Base-by-base conservation (phyloP, 495 filamentous ascomycete genomes). In the Aspergillus mulundensis region DNA sequence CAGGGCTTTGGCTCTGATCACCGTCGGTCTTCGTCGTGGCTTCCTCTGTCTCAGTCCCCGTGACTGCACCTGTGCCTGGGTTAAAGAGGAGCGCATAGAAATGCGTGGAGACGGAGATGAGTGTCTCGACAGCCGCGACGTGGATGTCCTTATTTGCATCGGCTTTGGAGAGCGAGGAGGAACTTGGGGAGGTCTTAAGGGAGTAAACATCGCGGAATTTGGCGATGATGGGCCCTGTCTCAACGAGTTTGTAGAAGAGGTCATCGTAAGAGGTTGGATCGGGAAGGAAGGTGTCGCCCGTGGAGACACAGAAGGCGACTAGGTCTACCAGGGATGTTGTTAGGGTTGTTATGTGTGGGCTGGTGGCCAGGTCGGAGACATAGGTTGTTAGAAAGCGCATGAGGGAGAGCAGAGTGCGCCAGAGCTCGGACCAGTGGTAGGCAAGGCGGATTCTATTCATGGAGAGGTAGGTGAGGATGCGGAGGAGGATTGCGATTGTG, bases 371-470 rank as follows among this genome's bases (percentile, higher is more conserved):
- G 63, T 95, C 90, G 50, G 83, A 68, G 2, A 84, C 81, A 66
- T 97, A 97, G 41, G 85, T 89, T 28, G 87, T 90, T 36, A 97
- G 80, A 76, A 97, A 97, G 46, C 90, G 89, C 68, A 97, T 85
- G 46, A 97, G 85, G 23, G 89, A 87, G 20, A 97, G 84, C 15
- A 98, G 81, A 6, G 87, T 88, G 54, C 92, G 87, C 85, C 95
- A 98, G 28, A 97, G 81, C 56, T 97, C 90, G 23, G 91, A 86
- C 95, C 95, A 98, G 75, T 98, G 95, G 68, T 96, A 97, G 16
- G 77, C 68, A 28, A 94, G 77, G 39, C 89, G 81, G 54, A 85
- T 89, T 58, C 89, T 85, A 50, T 86, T 89, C 56, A 85, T 84
- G 41, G 87, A 88, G 15, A 96, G 81, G 72, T 91, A 92, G 19